Percentiles rank a stretch among this genome's conserved stretches.
Evolutionary conservation across 371 early-diverging fungal species (phyloP).

Genomic region (Apophysomyces variabilis): DNA sequence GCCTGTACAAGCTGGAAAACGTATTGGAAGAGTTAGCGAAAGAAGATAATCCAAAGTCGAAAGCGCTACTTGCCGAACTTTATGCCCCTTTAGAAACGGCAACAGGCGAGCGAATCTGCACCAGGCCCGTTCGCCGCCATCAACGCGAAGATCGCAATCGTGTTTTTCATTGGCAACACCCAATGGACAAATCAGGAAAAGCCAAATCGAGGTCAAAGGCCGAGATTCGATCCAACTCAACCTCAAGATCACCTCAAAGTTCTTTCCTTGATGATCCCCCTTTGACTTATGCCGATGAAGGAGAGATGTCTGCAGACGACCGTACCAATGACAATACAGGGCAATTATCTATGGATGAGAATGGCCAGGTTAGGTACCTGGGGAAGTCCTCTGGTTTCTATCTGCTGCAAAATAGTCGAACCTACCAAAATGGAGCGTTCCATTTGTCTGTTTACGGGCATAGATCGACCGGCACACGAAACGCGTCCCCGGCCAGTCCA

Average conservation of each 20-base stretch:
- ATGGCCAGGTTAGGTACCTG: conserved; percentile 50
- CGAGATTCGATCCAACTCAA: background rate
- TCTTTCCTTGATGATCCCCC: conserved; percentile 8
- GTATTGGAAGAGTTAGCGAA: conserved; percentile 60
- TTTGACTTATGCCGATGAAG: background rate
- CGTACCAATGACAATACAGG: conserved; percentile 36
- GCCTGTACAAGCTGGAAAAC: conserved; percentile 66
- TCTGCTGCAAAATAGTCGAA: conserved; percentile 46
- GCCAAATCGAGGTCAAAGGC: background rate
- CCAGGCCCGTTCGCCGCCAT: conserved; percentile 42
- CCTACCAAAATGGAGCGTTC: conserved; percentile 50
- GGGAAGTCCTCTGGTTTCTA: conserved; percentile 56
- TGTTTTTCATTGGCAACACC: conserved; percentile 6
- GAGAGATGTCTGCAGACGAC: conserved; percentile 5
- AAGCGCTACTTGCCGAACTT: conserved; percentile 59
- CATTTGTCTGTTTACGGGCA: conserved; percentile 43
- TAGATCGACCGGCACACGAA: conserved; percentile 14
- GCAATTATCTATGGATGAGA: conserved; percentile 51
- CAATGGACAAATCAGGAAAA: background rate
- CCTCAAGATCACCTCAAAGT: background rate
- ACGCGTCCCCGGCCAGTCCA: conserved; percentile 22
- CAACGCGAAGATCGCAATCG: conserved; percentile 23
- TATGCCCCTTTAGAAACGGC: conserved; percentile 56
- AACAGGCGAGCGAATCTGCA: conserved; percentile 48
- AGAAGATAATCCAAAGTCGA: conserved; percentile 54